Evolutionary conservation across 352 stramenopile species (phyloP), one percentile per base, ranked within the genome.

Genomic region (Phytophthora ramorum): DNA sequence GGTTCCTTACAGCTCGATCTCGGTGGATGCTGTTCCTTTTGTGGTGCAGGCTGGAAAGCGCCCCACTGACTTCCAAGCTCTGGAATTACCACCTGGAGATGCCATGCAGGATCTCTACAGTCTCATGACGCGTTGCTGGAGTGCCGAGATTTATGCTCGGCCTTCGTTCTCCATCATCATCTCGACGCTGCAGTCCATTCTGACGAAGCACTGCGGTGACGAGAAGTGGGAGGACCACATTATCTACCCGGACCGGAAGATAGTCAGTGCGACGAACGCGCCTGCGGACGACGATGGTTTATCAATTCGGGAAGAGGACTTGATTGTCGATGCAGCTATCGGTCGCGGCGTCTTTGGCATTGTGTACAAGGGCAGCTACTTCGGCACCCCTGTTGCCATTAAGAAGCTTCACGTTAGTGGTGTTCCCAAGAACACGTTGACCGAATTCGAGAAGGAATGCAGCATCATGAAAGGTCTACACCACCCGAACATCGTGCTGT

Each of bases 401-500:
- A 96, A 95, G 66, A 94, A 93, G 63, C 73, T 95, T 34, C 78
- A 92, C 46, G 85, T 92, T 34, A 91, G 80, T 46, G 76, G 77
- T 6, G 86, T 93, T 46, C 83, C 84, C 3, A 94, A 93, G 65
- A 94, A 93, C 66, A 94, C 86, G 4, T 70, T 94, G 38, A 44
- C 76, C 22, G 87, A 94, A 58, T 96, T 93, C 24, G 83, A 96
- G 44, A 93, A 96, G 43, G 85, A 93, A 54, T 93, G 84, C 62
- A 87, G 43, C 17, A 94, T 96, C 71, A 94, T 94, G 86, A 92
- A 90, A 44, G 83, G 86, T 2, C 90, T 99, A 55, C 78, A 97
- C 57, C 97, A 99, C 78, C 97, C 97, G 7, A 99, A 99, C 75
- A 98, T 99, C 55, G 98, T 98, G 59, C 79, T 99, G 10, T 99